These are phyloP conservation scores for Trichophyton simii DNA, from an alignment of 2,329 filamentous ascomycete genomes.

Conservation along the genomic window DNA sequence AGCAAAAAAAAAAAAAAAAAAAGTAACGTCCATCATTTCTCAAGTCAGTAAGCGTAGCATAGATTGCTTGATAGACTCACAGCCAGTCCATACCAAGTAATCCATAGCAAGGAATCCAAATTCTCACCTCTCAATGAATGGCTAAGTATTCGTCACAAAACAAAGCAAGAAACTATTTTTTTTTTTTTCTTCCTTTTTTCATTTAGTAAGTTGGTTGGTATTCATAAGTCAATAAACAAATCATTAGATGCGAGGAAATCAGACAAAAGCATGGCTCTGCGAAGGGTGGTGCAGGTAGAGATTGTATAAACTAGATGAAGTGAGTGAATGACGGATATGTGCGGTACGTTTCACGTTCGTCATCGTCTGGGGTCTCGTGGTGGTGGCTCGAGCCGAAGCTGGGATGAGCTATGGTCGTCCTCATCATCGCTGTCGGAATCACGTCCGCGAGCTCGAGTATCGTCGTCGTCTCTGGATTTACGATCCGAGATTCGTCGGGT, in stretches of 20 bases:
- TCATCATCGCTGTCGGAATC: constrained; percentile 28
- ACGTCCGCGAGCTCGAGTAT: constrained; percentile 22
- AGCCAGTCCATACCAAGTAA: background rate
- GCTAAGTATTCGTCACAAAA: background rate
- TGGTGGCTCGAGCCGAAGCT: background rate
- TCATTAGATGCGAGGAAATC: background rate
- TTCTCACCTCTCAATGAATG: background rate
- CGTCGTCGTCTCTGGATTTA: constrained; percentile 33
- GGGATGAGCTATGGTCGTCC: constrained; percentile 10
- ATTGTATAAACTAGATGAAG: background rate
- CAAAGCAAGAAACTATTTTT: background rate
- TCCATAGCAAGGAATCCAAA: background rate
- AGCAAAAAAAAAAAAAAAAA: background rate
- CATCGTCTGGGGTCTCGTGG: background rate
- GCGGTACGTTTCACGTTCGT: background rate
- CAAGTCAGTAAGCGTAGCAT: background rate
- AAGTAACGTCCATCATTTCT: background rate
- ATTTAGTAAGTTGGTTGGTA: background rate
- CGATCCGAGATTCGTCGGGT: constrained; percentile 16
- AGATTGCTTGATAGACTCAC: background rate
- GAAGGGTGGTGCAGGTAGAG: background rate
- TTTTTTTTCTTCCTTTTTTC: background rate
- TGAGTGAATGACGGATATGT: background rate
- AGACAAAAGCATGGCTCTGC: background rate
- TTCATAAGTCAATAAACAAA: background rate